Conservation (phyloP, 2,329 filamentous ascomycete species). For the Pseudocercospora pini-densiflorae region DNA sequence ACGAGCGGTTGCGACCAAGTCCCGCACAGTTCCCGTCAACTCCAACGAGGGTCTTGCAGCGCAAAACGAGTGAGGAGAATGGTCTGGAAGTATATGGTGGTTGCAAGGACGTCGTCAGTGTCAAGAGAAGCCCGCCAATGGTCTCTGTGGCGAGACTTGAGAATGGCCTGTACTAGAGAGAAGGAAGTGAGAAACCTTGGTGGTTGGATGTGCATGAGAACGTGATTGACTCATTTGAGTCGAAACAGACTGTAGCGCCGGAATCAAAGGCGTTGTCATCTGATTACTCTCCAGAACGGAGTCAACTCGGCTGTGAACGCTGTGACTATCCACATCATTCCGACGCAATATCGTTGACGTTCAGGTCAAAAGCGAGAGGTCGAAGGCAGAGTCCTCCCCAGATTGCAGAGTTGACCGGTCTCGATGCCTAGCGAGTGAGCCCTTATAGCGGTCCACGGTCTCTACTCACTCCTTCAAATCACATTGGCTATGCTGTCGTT, state of each 20-base stretch:
- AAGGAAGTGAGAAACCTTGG: too few relatives aligned
- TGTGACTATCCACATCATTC: too few relatives aligned
- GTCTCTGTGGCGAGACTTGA: not conserved
- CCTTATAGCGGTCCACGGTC: not conserved
- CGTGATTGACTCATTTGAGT: not conserved
- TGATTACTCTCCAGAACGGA: not conserved
- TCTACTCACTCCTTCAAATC: not conserved
- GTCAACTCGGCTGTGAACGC: not conserved
- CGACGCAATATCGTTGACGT: not conserved
- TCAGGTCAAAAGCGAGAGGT: not conserved
- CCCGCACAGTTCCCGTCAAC: not conserved
- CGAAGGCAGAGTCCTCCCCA: not conserved
- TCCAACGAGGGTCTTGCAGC: not conserved
- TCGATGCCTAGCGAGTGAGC: not conserved
- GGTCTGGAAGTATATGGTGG: not conserved
- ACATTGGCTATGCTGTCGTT: not conserved
- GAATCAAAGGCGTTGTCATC: not conserved
- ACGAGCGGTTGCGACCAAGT: not conserved
- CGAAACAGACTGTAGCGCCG: not conserved
- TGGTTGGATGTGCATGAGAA: not conserved
- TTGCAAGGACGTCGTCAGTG: not conserved
- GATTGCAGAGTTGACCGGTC: not conserved
- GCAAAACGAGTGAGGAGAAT: not conserved
- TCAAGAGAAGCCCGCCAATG: constrained; percentile 9
- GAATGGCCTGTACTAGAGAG: not conserved